Base-by-base conservation (phyloP, 345 rosid genomes). In the Citrus australasica region DNA sequence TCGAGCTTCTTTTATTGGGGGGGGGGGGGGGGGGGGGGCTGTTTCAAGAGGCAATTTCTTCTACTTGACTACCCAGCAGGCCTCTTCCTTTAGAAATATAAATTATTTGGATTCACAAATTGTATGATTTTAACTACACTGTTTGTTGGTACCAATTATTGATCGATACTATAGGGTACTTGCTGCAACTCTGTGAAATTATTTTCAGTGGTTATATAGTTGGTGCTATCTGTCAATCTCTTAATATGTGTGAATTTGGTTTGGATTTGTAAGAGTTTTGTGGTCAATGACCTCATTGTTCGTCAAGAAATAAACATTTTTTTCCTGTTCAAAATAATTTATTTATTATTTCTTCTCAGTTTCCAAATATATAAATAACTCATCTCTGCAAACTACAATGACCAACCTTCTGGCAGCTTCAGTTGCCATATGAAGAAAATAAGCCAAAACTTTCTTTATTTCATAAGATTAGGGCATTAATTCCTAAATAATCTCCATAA, bases 181-280 rank as follows among this genome's bases (percentile, higher is more conserved):
- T 42, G 51, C 51, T 60, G 28, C 64, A 1, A 8, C 46, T 42
- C 35, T 24, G 73, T 69, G 58, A 69, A 42, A 42, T 30, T 42
- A 66, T 19, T 66, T 67, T 30, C 70, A 21, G 46, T 35, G 46
- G 27, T 46, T 37, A 2, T 9, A 40, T 9, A 0, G 51, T 16
- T 46, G 5, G 4, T 3, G 7, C 17, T 24, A 1, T n/a, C 30
- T 67, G 1, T 46, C 51, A 13, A 13, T 46, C 22, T 35, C 27
- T 5, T 7, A 27, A 4, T 9, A 74, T 17, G 69, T 63, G 58
- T 75, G 69, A 75, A 75, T 27, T 21, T 27, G 46, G 55, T 21
- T 62, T 19, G 59, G 60, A 74, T 46, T 75, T 63, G 60, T 30
- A 40, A 76, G 65, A 64, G 48, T 33, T 64, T 33, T 74, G 85